These are phyloP conservation scores for Domatiomyces catenatus DNA, from an alignment of 2,329 filamentous ascomycete genomes.

Conservation along the genomic window DNA sequence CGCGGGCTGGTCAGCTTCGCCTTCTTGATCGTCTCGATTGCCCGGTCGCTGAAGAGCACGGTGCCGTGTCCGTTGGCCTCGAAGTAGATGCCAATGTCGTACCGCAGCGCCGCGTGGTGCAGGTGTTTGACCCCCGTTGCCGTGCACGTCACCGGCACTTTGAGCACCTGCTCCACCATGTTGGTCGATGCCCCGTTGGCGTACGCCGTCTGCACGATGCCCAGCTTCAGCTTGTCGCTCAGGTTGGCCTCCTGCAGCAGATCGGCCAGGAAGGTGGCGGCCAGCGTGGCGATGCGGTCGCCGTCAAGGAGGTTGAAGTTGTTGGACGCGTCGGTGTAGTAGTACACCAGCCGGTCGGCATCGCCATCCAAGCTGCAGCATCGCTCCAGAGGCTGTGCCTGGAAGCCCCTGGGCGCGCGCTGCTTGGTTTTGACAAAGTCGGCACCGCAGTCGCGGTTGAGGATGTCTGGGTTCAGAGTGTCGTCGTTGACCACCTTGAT, in stretches of 20 bases:
- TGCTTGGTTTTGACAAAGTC: slow-evolving; percentile 98
- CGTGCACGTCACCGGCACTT: slow-evolving; percentile 81
- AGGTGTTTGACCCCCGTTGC: slow-evolving; percentile 94
- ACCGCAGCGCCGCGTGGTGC: slow-evolving; percentile 88
- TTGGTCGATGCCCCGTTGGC: slow-evolving; percentile 90
- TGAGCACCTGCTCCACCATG: slow-evolving; percentile 76
- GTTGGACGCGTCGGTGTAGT: slow-evolving; percentile 68
- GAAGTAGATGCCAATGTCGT: slow-evolving; percentile 94
- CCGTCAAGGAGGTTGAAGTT: slow-evolving; percentile 88
- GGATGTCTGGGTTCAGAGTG: slow-evolving; percentile 70
- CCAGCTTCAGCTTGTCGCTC: slow-evolving; percentile 66
- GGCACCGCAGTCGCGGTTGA: slow-evolving; percentile 89
- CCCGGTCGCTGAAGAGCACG: slow-evolving; percentile 78
- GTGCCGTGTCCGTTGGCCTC: slow-evolving; percentile 98
- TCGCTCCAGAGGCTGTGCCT: slow-evolving; percentile 58
- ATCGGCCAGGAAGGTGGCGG: slow-evolving; percentile 84
- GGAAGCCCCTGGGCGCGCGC: slow-evolving; percentile 68
- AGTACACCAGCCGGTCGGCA: slow-evolving; percentile 89
- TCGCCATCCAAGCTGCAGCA: slow-evolving; percentile 90
- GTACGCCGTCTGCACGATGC: slow-evolving; percentile 93
- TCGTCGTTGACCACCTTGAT: slow-evolving; percentile 87
- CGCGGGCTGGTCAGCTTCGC: slow-evolving; percentile 78
- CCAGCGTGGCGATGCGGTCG: slow-evolving; percentile 88
- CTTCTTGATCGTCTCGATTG: slow-evolving; percentile 60
- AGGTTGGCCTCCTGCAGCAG: slow-evolving; percentile 68